A percentile compares a stretch with the other conserved stretches of the same genome.
Evolutionary conservation across 108 stramenopile genomes (phyloP).

Genomic region (Pseudonitzschia pungens): DNA sequence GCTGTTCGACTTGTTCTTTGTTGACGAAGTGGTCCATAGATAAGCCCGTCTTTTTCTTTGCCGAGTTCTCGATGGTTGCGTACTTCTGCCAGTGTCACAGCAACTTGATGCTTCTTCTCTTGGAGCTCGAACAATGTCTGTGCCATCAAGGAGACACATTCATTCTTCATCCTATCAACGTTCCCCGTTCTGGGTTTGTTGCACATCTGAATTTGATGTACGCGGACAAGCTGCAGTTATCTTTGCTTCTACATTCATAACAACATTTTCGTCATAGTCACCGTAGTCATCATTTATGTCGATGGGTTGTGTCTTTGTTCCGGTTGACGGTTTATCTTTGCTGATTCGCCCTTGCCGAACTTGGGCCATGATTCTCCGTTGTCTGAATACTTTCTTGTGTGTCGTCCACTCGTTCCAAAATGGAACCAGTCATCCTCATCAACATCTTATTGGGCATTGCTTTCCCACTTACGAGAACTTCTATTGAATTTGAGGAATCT

Average conservation of each 20-base stretch:
- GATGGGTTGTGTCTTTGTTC: background rate
- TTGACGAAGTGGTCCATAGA: background rate
- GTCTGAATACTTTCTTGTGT: background rate
- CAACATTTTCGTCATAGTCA: background rate
- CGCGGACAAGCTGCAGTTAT: background rate
- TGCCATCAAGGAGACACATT: background rate
- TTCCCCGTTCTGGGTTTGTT: background rate
- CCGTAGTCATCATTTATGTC: background rate
- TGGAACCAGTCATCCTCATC: background rate
- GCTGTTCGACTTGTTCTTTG: background rate
- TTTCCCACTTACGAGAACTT: background rate
- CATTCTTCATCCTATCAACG: background rate
- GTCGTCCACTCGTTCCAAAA: background rate
- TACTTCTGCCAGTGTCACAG: background rate
- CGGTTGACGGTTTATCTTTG: background rate
- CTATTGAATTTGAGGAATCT: constrained; percentile 5
- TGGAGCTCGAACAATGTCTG: background rate
- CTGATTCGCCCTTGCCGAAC: background rate
- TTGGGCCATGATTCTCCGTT: background rate
- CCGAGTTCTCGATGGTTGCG: background rate
- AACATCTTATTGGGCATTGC: background rate
- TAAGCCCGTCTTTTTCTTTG: constrained; percentile 3
- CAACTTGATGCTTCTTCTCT: background rate
- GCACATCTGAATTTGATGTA: background rate
- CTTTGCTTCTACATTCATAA: background rate